Evolutionary conservation across 345 rosid species (phyloP).

Genomic region (Leavenworthia alabamica): DNA sequence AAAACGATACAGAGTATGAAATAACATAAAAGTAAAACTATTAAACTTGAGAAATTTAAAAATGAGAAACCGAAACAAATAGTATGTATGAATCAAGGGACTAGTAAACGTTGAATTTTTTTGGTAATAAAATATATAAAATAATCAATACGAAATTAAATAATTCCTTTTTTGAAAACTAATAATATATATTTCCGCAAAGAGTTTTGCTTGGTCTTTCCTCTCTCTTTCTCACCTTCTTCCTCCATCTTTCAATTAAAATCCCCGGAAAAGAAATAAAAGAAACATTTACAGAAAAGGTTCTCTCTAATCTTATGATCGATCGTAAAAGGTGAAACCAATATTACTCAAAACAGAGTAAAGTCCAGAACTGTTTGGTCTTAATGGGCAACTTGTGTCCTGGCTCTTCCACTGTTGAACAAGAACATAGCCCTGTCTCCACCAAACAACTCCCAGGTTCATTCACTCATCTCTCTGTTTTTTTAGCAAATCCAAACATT

Average conservation of each 20-base stretch:
- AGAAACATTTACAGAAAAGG: neutral
- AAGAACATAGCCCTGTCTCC: constrained; percentile 20
- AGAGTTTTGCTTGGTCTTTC: constrained; percentile 21
- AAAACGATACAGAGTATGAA: neutral
- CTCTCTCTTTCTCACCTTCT: constrained; percentile 19
- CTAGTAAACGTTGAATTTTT: neutral
- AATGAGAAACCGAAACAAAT: neutral
- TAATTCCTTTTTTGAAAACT: neutral
- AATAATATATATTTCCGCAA: neutral
- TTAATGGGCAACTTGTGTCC: constrained; percentile 26
- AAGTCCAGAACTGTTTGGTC: constrained; percentile 10
- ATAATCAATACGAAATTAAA: constrained; percentile 12
- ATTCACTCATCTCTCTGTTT: constrained; percentile 5
- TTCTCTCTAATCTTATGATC: neutral
- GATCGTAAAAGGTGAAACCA: neutral
- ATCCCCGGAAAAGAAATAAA: neutral
- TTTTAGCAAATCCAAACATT: neutral
- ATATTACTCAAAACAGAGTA: neutral
- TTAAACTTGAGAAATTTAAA: neutral
- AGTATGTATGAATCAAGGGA: neutral
- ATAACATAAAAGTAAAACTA: neutral
- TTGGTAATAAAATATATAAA: neutral
- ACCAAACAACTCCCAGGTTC: constrained; percentile 29
- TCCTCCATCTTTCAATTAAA: constrained; percentile 7
- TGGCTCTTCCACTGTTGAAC: constrained; percentile 22